Conservation (phyloP, 371 early-diverging fungal species). For the Mucor piriformis region DNA sequence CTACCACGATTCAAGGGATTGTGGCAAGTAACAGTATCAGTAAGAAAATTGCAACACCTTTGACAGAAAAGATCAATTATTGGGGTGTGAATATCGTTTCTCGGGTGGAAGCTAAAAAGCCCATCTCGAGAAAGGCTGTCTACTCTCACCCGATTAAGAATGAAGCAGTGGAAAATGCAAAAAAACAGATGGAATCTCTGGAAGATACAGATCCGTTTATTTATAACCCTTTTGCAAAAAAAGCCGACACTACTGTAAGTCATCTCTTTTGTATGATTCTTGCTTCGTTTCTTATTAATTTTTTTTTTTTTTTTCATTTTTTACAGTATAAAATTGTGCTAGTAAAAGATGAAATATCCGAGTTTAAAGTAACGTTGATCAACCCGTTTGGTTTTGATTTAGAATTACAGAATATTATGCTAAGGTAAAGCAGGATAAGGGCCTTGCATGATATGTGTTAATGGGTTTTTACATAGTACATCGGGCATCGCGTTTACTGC, state of each 20-base stretch:
- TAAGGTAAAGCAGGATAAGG: slow-evolving; percentile 50
- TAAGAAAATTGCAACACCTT: neutral
- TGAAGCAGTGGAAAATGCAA: neutral
- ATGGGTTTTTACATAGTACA: slow-evolving; percentile 44
- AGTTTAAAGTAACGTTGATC: slow-evolving; percentile 69
- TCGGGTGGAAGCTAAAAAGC: slow-evolving; percentile 35
- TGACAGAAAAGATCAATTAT: slow-evolving; percentile 37
- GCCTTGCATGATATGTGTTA: too few relatives aligned
- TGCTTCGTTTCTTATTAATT: neutral
- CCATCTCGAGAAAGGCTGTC: slow-evolving; percentile 47
- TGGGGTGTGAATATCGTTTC: slow-evolving; percentile 57
- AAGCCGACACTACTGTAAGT: slow-evolving; percentile 46
- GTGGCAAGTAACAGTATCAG: slow-evolving; percentile 27
- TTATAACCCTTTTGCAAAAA: slow-evolving; percentile 74
- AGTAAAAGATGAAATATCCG: slow-evolving; percentile 69
- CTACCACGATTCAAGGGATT: slow-evolving; percentile 61
- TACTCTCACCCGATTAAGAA: slow-evolving; percentile 21
- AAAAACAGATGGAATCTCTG: neutral
- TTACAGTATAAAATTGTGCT: slow-evolving; percentile 41
- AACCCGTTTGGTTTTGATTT: slow-evolving; percentile 85
- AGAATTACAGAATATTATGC: slow-evolving; percentile 66
- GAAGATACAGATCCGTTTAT: slow-evolving; percentile 67
- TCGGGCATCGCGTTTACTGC: slow-evolving; percentile 66
- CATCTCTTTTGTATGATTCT: neutral
- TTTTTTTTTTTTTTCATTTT: neutral